phyloP scores from a whole-genome alignment of 805 yeast genomes.

The Metschnikowia peoriensis region DNA sequence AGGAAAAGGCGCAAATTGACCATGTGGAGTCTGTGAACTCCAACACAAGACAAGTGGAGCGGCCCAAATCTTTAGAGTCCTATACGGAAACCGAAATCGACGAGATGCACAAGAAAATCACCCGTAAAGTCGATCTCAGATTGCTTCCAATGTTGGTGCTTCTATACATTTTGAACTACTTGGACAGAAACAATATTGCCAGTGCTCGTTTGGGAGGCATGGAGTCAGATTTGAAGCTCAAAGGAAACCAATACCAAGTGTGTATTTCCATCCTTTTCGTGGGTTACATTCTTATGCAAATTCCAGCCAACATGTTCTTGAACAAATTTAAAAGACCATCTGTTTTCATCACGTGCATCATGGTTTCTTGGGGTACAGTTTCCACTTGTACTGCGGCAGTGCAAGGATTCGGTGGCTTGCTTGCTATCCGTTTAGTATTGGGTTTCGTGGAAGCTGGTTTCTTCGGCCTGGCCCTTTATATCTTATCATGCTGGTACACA shows the following conservation, averaged over 20 bases:
- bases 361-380: slow-evolving; percentile 52
- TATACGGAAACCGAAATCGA: slow-evolving; percentile 43
- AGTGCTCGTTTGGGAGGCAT: slow-evolving; percentile 53
- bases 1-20: slow-evolving; percentile 9
- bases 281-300: slow-evolving; percentile 48
- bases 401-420: slow-evolving; percentile 40
- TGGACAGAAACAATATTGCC: slow-evolving; percentile 54
- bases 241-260: slow-evolving; percentile 47
- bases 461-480: slow-evolving; percentile 47
- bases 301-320: slow-evolving; percentile 48
- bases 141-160: slow-evolving; percentile 49
- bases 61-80: slow-evolving; percentile 32
- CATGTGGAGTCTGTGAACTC: slow-evolving; percentile 12
- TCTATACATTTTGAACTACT: slow-evolving; percentile 51
- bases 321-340: slow-evolving; percentile 51
- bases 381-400: slow-evolving; percentile 50
- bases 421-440: slow-evolving; percentile 46
- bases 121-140: slow-evolving; percentile 48
- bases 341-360: slow-evolving; percentile 45
- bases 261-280: slow-evolving; percentile 52
- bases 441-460: slow-evolving; percentile 50
- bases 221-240: slow-evolving; percentile 40
- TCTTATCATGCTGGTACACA: slow-evolving; percentile 56
- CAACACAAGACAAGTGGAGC: not conserved
- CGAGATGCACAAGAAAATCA: slow-evolving; percentile 41